Conservation (phyloP, 164 flowering plant species). For the Dillenia turbinata region DNA sequence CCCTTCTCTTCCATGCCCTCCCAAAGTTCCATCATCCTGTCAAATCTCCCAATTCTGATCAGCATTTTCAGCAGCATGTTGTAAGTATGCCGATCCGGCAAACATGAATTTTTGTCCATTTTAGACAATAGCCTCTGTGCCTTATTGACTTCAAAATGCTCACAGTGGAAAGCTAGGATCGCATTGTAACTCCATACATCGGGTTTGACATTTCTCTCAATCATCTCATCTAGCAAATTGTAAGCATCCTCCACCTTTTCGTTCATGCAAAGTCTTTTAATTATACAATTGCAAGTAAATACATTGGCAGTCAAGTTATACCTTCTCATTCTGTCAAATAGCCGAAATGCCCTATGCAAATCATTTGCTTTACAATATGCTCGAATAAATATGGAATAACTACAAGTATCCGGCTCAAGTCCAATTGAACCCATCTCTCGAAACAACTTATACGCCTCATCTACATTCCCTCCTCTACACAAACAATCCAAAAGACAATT, state of each 20-base stretch:
- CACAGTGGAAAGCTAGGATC: conserved; percentile 67
- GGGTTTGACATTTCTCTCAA: conserved; percentile 50
- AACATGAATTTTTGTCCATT: conserved; percentile 59
- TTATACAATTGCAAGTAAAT: conserved; percentile 62
- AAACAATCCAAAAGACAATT: conserved; percentile 61
- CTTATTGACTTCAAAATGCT: conserved; percentile 65
- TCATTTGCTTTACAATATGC: conserved; percentile 60
- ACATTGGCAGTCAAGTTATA: conserved; percentile 57
- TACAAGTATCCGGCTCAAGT: conserved; percentile 60
- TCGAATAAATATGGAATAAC: conserved; percentile 64
- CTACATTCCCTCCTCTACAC: conserved; percentile 58
- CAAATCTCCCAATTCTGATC: conserved; percentile 67
- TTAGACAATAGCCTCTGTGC: conserved; percentile 52
- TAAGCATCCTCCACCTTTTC: conserved; percentile 69
- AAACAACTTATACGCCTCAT: conserved; percentile 60
- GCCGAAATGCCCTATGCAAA: conserved; percentile 53
- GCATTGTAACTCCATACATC: conserved; percentile 81
- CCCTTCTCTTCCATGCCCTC: conserved; percentile 54
- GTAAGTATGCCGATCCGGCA: conserved; percentile 68
- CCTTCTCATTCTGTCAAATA: conserved; percentile 74
- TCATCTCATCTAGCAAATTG: conserved; percentile 68
- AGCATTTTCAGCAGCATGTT: conserved; percentile 85
- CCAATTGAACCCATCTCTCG: conserved; percentile 48
- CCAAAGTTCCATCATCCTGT: conserved; percentile 64
- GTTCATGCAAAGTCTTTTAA: conserved; percentile 59